phyloP scores from a whole-genome alignment of 495 filamentous ascomycete genomes.

The Terfezia boudieri region DNA sequence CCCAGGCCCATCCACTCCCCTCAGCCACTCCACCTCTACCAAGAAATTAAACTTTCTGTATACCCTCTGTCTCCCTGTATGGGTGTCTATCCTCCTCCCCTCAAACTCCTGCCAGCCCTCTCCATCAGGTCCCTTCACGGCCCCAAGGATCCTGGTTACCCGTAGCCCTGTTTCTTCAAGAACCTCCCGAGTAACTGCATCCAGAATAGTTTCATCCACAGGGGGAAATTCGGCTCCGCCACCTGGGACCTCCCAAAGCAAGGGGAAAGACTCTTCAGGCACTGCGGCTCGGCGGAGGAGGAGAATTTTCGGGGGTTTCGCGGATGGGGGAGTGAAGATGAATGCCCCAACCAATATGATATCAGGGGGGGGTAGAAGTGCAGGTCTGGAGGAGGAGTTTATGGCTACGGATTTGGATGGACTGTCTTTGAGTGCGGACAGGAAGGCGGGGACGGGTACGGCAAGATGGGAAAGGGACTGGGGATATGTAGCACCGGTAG shows the following conservation, averaged over 20 bases:
- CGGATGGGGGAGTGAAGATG: conserved; percentile 21
- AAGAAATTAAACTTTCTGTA: conserved; percentile 22
- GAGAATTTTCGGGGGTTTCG: conserved; percentile 12
- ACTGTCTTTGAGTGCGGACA: too few species aligned
- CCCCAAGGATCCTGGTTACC: conserved; percentile 24
- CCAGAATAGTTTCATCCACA: conserved; percentile 29
- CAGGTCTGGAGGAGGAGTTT: too few species aligned
- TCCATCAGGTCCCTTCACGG: conserved; percentile 22
- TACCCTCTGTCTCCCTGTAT: neutral
- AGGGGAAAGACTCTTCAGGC: conserved; percentile 23
- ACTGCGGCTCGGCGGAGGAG: conserved; percentile 32
- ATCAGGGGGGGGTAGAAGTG: too few species aligned
- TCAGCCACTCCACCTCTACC: conserved; percentile 13
- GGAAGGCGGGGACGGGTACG: too few species aligned
- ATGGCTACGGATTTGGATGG: too few species aligned
- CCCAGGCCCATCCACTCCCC: too few species aligned
- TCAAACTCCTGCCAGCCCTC: conserved; percentile 5
- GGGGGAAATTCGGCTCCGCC: conserved; percentile 25
- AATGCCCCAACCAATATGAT: conserved; percentile 19
- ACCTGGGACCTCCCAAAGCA: conserved; percentile 37
- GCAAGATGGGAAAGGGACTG: too few species aligned
- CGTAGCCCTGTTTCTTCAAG: conserved; percentile 36
- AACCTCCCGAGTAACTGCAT: conserved; percentile 32
- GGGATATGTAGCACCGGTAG: too few species aligned
- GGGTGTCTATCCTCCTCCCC: too few species aligned